Evolutionary conservation across 148 eudicot species (phyloP).

Genomic region (Selenicereus undatus): DNA sequence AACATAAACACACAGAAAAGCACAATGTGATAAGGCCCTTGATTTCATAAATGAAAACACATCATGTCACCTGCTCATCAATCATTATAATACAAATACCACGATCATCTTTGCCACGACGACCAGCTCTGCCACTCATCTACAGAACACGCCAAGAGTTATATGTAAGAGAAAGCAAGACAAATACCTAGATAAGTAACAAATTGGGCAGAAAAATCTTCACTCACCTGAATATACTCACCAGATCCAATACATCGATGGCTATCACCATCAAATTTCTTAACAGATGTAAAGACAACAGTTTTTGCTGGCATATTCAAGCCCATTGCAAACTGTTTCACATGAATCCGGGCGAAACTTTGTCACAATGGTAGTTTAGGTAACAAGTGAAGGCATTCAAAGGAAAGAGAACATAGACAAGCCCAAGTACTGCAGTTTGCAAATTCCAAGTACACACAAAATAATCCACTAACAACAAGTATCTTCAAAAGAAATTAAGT

Average conservation of each 20-base stretch:
- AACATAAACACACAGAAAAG: background rate
- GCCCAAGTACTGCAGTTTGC: background rate
- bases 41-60: background rate
- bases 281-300: slow-evolving; percentile 89
- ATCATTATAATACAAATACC: slow-evolving; percentile 98
- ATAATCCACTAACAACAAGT: background rate
- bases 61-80: slow-evolving; percentile 71
- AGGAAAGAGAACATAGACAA: background rate
- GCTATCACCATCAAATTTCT: slow-evolving; percentile 98
- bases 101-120: slow-evolving; percentile 99
- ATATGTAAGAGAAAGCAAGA: slow-evolving; percentile 13
- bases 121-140: slow-evolving; percentile 99
- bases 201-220: background rate
- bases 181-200: background rate
- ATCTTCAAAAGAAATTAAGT: background rate
- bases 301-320: slow-evolving; percentile 99
- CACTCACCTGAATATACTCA: slow-evolving; percentile 99
- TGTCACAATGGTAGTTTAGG: background rate
- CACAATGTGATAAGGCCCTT: background rate
- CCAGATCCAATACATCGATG: slow-evolving; percentile 95
- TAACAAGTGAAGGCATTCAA: background rate
- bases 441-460: background rate
- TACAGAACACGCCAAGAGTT: slow-evolving; percentile 20
- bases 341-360: slow-evolving; percentile 8
- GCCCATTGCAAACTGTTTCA: slow-evolving; percentile 94